Evolutionary conservation across 1,139 yeast genomes (phyloP).

Genomic region (Candida smagusa): DNA sequence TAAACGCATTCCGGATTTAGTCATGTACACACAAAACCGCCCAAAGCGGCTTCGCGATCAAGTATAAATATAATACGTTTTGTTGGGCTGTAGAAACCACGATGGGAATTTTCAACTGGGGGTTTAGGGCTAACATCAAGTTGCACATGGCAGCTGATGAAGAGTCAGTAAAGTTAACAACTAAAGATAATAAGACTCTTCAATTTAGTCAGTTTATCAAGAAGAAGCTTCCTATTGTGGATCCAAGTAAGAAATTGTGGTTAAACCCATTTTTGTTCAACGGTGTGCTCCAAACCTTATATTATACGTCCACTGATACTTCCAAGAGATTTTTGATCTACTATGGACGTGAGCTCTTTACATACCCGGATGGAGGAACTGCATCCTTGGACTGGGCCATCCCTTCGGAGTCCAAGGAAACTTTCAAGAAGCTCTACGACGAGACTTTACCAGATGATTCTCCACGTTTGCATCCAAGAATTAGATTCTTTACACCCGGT

Average conservation of each 20-base stretch:
- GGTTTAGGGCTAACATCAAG: conserved; percentile 35
- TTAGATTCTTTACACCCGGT: conserved; percentile 60
- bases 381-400: conserved; percentile 79
- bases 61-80: too few species aligned
- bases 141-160: conserved; percentile 22
- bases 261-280: conserved; percentile 64
- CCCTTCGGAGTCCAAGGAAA: conserved; percentile 43
- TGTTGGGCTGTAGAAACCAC: too few species aligned
- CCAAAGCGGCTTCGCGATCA: too few species aligned
- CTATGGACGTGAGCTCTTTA: conserved; percentile 74
- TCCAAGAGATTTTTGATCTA: conserved; percentile 53
- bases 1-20: too few species aligned
- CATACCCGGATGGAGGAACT: conserved; percentile 60
- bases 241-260: conserved; percentile 40
- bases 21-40: too few species aligned
- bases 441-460: conserved; percentile 62
- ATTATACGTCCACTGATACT: conserved; percentile 55
- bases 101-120: conserved; percentile 30
- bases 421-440: conserved; percentile 47
- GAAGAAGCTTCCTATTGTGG: conserved; percentile 22
- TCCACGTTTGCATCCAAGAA: conserved; percentile 77
- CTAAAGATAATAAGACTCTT: conserved; percentile 12
- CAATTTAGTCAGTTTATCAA: conserved; percentile 23
- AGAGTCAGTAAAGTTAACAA: conserved; percentile 17
- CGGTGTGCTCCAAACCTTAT: conserved; percentile 75